Evolutionary conservation across 768 basidiomycete species (phyloP).

Genomic region (Suillus brevipes): DNA sequence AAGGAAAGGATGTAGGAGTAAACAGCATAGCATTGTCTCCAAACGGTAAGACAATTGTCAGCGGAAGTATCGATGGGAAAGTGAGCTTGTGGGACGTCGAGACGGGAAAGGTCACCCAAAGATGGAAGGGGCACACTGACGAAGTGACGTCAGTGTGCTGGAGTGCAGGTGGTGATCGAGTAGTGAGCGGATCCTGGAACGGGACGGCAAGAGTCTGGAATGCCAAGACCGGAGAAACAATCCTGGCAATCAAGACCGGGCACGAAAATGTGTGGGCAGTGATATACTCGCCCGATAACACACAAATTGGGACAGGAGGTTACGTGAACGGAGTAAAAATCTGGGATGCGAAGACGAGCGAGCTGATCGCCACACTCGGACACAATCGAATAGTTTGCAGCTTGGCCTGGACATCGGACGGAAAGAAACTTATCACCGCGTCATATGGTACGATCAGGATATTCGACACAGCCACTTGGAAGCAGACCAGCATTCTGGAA

Average conservation of each 20-base stretch:
- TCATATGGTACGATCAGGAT: background rate
- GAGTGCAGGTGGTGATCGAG: background rate
- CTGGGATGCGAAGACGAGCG: background rate
- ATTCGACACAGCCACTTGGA: background rate
- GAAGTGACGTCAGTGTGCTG: too few species aligned
- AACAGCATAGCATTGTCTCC: too few species aligned
- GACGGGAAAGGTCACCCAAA: too few species aligned
- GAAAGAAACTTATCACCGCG: background rate
- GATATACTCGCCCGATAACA: background rate
- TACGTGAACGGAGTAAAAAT: background rate
- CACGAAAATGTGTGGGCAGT: background rate
- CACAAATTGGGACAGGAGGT: background rate
- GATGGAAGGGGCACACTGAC: too few species aligned
- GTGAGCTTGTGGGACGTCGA: too few species aligned
- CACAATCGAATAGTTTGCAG: background rate
- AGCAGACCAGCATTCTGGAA: background rate
- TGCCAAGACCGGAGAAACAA: background rate
- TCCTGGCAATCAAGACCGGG: background rate
- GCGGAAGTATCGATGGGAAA: too few species aligned
- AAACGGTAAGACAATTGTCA: too few species aligned
- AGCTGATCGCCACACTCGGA: background rate
- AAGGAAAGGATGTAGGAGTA: too few species aligned
- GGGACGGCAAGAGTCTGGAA: background rate
- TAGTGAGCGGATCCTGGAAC: background rate
- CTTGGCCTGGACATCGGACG: background rate